These are phyloP conservation scores for Ilyonectria robusta DNA, from an alignment of 2,329 filamentous ascomycete species.

Conservation along the genomic window DNA sequence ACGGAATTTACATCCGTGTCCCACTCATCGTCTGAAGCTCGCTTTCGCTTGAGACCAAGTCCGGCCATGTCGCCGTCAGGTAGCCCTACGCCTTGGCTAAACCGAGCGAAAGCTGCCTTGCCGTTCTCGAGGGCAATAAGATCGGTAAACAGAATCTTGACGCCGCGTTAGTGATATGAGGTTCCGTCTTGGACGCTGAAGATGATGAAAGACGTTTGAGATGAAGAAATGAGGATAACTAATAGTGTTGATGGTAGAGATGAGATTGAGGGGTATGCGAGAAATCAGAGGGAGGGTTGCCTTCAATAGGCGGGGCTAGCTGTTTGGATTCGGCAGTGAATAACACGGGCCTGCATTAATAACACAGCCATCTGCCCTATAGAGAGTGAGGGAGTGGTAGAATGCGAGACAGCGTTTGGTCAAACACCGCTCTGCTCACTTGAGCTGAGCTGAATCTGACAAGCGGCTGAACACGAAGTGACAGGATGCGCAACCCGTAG, in stretches of 20 bases:
- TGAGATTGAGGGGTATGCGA: conserved; percentile 13
- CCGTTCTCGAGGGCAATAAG: conserved; percentile 53
- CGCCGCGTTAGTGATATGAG: conserved; percentile 36
- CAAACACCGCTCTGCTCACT: not conserved
- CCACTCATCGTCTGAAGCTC: conserved; percentile 47
- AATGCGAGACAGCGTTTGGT: conserved; percentile 1
- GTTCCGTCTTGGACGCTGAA: not conserved
- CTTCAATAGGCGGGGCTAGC: conserved; percentile 11
- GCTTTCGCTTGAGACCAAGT: conserved; percentile 51
- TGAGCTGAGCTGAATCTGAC: not conserved
- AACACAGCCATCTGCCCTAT: not conserved
- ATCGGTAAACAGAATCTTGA: conserved; percentile 50
- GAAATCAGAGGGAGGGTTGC: conserved; percentile 6
- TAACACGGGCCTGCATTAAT: conserved; percentile 21
- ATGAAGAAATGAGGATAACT: conserved; percentile 2
- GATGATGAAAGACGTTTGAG: not conserved
- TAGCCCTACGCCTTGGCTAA: conserved; percentile 31
- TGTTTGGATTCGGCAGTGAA: conserved; percentile 38
- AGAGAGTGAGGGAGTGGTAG: not conserved
- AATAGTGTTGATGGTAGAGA: conserved; percentile 13
- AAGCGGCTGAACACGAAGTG: not conserved
- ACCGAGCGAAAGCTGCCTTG: conserved; percentile 46
- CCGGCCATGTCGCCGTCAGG: conserved; percentile 38
- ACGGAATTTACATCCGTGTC: conserved; percentile 43
- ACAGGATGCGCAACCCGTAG: not conserved